These are phyloP conservation scores for Gentiana dahurica DNA, from an alignment of 257 asterid species.

Conservation along the genomic window DNA sequence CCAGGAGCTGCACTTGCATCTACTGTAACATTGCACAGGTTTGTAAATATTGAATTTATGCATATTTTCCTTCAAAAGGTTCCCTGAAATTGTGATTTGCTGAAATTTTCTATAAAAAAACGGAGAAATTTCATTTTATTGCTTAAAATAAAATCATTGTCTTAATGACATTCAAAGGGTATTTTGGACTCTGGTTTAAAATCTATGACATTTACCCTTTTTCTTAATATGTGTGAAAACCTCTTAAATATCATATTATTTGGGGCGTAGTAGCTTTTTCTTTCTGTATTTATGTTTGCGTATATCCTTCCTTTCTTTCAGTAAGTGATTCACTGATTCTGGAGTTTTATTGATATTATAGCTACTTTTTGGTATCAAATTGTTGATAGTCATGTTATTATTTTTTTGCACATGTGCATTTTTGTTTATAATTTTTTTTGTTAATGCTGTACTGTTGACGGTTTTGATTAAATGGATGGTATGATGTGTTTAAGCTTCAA, in stretches of 20 bases:
- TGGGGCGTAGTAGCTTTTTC: neutral
- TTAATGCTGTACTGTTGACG: neutral
- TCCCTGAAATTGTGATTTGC: neutral
- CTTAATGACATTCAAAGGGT: no score
- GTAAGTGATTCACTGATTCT: no score
- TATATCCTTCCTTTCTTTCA: neutral
- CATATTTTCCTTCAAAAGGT: neutral
- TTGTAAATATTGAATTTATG: constrained; percentile 3
- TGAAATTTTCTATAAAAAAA: neutral
- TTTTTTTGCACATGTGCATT: no score
- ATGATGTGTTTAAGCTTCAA: constrained; percentile 1
- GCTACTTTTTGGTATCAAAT: no score
- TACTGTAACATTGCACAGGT: constrained; percentile 87
- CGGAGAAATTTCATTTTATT: neutral
- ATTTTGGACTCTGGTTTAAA: no score
- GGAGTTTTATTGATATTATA: neutral
- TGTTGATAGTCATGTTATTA: no score
- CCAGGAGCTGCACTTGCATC: constrained; percentile 76
- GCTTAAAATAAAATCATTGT: neutral
- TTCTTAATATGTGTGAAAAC: no score
- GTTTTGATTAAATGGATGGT: neutral
- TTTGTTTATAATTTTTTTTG: no score
- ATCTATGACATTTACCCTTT: no score
- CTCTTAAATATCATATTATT: no score
- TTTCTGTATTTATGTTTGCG: neutral